Evolutionary conservation across 176 grass and related monocot genomes (phyloP), one percentile per base, ranked within the genome.

Genomic region (Alopecurus myosuroides): DNA sequence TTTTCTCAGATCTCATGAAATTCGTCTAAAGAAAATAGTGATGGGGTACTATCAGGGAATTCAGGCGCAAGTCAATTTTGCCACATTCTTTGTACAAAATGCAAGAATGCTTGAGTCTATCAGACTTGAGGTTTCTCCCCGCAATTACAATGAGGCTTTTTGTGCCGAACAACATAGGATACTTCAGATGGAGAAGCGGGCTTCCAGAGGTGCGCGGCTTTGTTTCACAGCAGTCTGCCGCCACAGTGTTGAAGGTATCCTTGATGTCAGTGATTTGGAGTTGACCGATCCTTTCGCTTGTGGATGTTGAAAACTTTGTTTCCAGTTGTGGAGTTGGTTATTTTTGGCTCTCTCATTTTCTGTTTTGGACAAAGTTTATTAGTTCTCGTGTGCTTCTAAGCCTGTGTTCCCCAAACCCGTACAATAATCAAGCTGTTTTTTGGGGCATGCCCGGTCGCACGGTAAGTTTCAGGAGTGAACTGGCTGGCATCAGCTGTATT

Each of bases 181-280:
- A 49, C 80, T 82, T 40, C 33, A 70, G n/a, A 8, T 81, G 45
- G 79, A 82, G 4, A 70, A 82, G 18, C 56, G 65, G 4, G 65
- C 65, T 28, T 82, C 65, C 14, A 56, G n/a, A 41, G 64, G 34
- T 56, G 80, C 80, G 19, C 7, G 26, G 0, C 37, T 82, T 55
- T 29, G 19, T 28, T 82, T 82, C 20, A 71, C 23, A 28, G 14
- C 9, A 12, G 23, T 1, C 17, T 70, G 46, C 22, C 5, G 2
- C 0, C 13, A 55, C 13, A 4, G 41, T 53, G 9, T 11, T 70
- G 0, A 31, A 19, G 7, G 53, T 22, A 7, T 22, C 48, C 12
- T 30, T 14, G 7, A 41, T 82, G 49, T 71, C 65, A 2, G n/a
- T 11, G 65, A 70, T 82, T 56, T 82, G 14, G 36, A 34, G 9